phyloP scores from a whole-genome alignment of 2,329 filamentous ascomycete genomes.

The Endocalyx cinctus region DNA sequence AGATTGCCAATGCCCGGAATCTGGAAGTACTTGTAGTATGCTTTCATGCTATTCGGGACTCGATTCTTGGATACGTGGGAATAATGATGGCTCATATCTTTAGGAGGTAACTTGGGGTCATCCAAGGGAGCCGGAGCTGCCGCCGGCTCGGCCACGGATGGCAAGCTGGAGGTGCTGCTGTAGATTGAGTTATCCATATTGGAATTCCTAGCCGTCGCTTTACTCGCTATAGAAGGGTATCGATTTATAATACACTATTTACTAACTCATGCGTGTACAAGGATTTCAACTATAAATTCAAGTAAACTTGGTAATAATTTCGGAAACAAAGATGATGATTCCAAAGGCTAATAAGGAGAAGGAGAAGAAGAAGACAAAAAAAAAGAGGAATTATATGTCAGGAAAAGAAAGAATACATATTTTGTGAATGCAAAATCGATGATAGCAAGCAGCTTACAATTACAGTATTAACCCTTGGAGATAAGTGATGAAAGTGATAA shows the following conservation, averaged over 20 bases:
- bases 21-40: conserved; percentile 79
- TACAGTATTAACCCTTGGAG: neutral
- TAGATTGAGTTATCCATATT: conserved; percentile 16
- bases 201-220: too few relatives aligned
- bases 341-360: too few relatives aligned
- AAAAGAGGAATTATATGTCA: neutral
- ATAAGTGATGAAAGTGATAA: neutral
- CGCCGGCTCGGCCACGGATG: conserved; percentile 16
- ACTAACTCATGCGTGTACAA: too few relatives aligned
- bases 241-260: too few relatives aligned
- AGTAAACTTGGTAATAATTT: too few relatives aligned
- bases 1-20: conserved; percentile 60
- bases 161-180: too few relatives aligned
- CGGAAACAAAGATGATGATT: too few relatives aligned
- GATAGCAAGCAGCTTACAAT: neutral
- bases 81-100: conserved; percentile 76
- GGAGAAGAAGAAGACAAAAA: neutral
- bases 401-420: neutral
- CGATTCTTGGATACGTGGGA: conserved; percentile 65
- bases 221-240: too few relatives aligned
- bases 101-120: conserved; percentile 50
- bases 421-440: neutral
- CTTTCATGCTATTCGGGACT: conserved; percentile 64
- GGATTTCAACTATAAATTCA: too few relatives aligned
- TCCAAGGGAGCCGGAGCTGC: too few relatives aligned